Percentiles rank a stretch among this genome's conserved stretches.
These are phyloP conservation scores for Microascus cirrosus DNA, from an alignment of 2,329 filamentous ascomycete species.

Conservation along the genomic window DNA sequence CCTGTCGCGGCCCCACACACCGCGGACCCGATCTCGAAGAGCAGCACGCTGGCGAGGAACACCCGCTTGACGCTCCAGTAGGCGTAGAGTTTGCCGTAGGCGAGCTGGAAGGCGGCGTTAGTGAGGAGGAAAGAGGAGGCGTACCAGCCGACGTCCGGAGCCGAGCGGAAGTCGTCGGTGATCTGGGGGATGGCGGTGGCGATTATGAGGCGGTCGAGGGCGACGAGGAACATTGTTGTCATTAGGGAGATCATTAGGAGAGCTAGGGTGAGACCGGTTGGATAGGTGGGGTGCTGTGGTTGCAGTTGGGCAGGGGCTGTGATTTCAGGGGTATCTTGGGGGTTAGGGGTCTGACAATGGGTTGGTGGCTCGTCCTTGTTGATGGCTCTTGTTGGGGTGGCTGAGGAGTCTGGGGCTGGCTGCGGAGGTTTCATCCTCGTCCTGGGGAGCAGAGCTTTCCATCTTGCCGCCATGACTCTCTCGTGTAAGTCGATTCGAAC, in stretches of 20 bases:
- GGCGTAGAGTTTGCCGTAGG: constrained; percentile 37
- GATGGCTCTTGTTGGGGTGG: no score
- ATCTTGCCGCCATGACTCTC: no score
- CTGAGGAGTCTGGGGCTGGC: no score
- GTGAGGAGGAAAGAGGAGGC: constrained; percentile 48
- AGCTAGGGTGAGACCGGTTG: neutral
- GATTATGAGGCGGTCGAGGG: constrained; percentile 34
- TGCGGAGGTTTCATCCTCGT: no score
- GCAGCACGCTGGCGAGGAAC: constrained; percentile 16
- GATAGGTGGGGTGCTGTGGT: neutral
- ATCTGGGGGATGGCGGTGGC: constrained; percentile 39
- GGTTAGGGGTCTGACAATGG: no score
- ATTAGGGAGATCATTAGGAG: constrained; percentile 1
- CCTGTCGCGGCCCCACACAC: constrained; percentile 14
- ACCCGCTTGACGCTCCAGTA: constrained; percentile 24
- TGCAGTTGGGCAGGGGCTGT: no score
- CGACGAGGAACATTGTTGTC: constrained; percentile 9
- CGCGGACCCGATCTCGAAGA: constrained; percentile 25
- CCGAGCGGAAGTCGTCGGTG: constrained; percentile 37
- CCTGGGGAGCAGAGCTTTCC: neutral
- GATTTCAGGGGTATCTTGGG: no score
- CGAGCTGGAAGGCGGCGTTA: constrained; percentile 37
- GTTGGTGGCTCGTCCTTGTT: no score
- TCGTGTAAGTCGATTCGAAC: no score
- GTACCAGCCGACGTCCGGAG: constrained; percentile 50